Percentiles rank a stretch among this genome's conserved stretches.
Evolutionary conservation across 1,139 yeast genomes (phyloP).

Genomic region (Taphrina wiesneri): DNA sequence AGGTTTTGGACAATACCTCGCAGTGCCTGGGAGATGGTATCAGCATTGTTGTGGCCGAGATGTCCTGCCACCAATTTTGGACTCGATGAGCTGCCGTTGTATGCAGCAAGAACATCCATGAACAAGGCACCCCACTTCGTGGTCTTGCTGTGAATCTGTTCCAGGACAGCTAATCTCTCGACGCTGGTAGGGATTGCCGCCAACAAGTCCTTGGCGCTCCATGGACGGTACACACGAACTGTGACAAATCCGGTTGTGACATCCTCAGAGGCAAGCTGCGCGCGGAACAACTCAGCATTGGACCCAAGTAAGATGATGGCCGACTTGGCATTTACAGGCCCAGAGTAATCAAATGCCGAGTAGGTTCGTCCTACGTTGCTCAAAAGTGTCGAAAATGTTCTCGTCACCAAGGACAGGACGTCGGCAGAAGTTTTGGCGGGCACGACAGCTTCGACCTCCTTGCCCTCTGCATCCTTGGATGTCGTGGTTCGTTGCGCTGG

Average conservation of each 20-base stretch:
- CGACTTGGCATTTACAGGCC: slow-evolving; percentile 50
- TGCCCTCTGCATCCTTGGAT: slow-evolving; percentile 34
- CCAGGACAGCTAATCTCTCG: slow-evolving; percentile 62
- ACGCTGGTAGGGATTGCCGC: slow-evolving; percentile 58
- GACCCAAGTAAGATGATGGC: slow-evolving; percentile 66
- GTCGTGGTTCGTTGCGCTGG: slow-evolving; percentile 35
- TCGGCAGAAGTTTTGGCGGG: slow-evolving; percentile 35
- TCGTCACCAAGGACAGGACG: slow-evolving; percentile 40
- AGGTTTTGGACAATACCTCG: slow-evolving; percentile 58
- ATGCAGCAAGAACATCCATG: slow-evolving; percentile 70
- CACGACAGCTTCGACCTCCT: slow-evolving; percentile 30
- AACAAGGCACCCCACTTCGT: slow-evolving; percentile 66
- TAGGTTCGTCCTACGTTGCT: slow-evolving; percentile 46
- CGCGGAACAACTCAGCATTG: slow-evolving; percentile 52
- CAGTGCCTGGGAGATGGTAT: slow-evolving; percentile 53
- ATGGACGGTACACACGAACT: slow-evolving; percentile 71
- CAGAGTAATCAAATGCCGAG: slow-evolving; percentile 51
- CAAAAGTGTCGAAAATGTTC: slow-evolving; percentile 42
- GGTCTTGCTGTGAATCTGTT: slow-evolving; percentile 56
- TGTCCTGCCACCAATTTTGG: slow-evolving; percentile 58
- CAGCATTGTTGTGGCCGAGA: slow-evolving; percentile 54
- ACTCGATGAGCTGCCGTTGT: slow-evolving; percentile 54
- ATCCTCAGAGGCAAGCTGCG: slow-evolving; percentile 47
- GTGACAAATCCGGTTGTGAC: slow-evolving; percentile 56
- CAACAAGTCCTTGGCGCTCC: slow-evolving; percentile 57